Evolutionary conservation across 2,329 filamentous ascomycete species (phyloP).

Genomic region (Ilyonectria destructans): DNA sequence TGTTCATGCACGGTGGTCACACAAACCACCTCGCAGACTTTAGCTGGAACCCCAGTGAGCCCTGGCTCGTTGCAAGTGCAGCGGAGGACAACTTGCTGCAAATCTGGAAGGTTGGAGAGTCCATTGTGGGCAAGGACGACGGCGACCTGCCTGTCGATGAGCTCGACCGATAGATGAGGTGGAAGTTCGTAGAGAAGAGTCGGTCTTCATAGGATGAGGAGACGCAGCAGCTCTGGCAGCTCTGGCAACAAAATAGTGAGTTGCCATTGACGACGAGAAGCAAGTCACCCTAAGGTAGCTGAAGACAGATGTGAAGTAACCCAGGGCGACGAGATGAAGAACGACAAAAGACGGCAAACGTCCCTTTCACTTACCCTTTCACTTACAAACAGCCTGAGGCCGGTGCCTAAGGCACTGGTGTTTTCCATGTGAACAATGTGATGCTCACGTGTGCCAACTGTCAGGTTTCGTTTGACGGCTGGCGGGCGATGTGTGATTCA

Average conservation of each 20-base stretch:
- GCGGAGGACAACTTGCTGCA: constrained; percentile 98
- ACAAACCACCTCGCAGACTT: constrained; percentile 98
- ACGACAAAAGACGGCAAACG: not conserved
- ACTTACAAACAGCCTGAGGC: not conserved
- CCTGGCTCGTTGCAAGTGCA: constrained; percentile 95
- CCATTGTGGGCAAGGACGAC: constrained; percentile 85
- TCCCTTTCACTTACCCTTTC: not conserved
- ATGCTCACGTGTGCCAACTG: not conserved
- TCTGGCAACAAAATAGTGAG: constrained; percentile 35
- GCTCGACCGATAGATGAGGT: constrained; percentile 74
- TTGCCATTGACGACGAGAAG: constrained; percentile 35
- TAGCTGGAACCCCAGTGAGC: constrained; percentile 97
- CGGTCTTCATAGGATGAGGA: constrained; percentile 53
- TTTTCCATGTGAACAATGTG: not conserved
- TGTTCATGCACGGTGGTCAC: constrained; percentile 99
- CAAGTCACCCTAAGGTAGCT: constrained; percentile 17
- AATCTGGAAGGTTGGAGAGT: constrained; percentile 90
- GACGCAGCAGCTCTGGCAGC: constrained; percentile 45
- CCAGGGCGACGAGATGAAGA: not conserved
- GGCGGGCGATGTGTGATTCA: not conserved
- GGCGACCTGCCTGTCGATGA: constrained; percentile 84
- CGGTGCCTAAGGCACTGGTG: not conserved
- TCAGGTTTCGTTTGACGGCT: not conserved
- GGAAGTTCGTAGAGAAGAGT: constrained; percentile 53
- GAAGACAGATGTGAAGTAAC: constrained; percentile 9